Evolutionary conservation across 148 eudicot genomes (phyloP), one percentile per base, ranked within the genome.

Genomic region (Tetragonia tetragonoides): DNA sequence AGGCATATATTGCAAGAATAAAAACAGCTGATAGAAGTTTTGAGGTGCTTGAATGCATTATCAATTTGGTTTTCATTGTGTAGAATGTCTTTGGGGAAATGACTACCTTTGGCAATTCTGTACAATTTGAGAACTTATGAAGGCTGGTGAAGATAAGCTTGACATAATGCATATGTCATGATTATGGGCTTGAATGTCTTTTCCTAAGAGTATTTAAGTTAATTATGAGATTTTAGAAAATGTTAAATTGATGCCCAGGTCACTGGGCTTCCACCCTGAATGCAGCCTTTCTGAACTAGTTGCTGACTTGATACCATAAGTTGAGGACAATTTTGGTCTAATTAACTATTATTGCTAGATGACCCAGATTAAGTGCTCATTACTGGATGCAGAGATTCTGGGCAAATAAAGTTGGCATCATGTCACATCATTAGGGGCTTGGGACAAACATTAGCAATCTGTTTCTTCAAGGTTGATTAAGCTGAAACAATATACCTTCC

Each of bases 131-230:
- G 83, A 68, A 74, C 46, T 68, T 73, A 79, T 82, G 78, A 71
- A 78, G 78, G 72, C 67, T 61, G 70, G 44, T 28, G 38, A 76
- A 5, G 34, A 9, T 56, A 72, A 21, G 21, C 75, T 73, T 78
- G 81, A 82, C 78, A 78, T 73, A 69, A 82, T 61, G 71, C 61
- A 15, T 69, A 78, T 78, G 78, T 78, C 84, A 82, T 68, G 71
- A 71, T 82, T 75, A 73, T 74, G 44, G 57, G 59, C 61, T 41
- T 40, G 75, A 46, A 59, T 47, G 49, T 70, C 61, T 37, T 68
- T 12, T 63, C 16, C 54, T 65, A 72, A 63, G 20, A 65, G 60
- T 49, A 47, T 42, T 2, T 28, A 59, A 63, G 14, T 24, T n/a
- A 15, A 75, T 64, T 68, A 73, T 79, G 73, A 47, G 74, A 72